These are phyloP conservation scores for Usnea hakonensis DNA, from an alignment of 495 filamentous ascomycete species.

Conservation along the genomic window DNA sequence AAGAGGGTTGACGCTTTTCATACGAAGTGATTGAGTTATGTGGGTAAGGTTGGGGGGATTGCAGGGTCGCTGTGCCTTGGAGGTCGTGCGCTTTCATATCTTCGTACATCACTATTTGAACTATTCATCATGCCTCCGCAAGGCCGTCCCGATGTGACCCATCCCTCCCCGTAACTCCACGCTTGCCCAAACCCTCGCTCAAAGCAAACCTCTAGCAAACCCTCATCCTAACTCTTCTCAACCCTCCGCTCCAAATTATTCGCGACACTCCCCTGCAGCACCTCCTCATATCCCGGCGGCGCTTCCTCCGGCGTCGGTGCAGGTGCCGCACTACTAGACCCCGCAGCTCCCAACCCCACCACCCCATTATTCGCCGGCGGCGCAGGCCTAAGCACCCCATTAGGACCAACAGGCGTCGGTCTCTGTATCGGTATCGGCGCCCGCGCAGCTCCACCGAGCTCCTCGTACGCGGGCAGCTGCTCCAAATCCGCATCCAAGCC, in stretches of 20 bases:
- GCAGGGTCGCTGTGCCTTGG: neutral
- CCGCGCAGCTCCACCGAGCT: conserved; percentile 20
- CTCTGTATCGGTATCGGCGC: conserved; percentile 31
- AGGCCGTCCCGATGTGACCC: neutral
- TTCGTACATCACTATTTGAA: neutral
- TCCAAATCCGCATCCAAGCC: conserved; percentile 61
- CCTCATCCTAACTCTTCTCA: neutral
- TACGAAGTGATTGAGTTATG: neutral
- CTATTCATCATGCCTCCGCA: neutral
- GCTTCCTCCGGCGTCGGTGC: conserved; percentile 59
- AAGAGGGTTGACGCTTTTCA: conserved; percentile 35
- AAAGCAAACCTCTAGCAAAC: neutral
- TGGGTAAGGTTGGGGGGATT: neutral
- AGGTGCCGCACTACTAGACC: neutral
- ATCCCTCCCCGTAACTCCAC: neutral
- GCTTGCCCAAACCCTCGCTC: neutral
- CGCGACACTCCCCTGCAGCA: conserved; percentile 70
- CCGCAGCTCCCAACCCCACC: neutral
- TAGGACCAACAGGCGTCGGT: conserved; percentile 18
- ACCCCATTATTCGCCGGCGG: conserved; percentile 19
- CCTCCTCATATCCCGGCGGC: conserved; percentile 89
- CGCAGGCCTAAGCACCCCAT: conserved; percentile 10
- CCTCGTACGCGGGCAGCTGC: conserved; percentile 71
- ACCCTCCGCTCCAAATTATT: conserved; percentile 42
- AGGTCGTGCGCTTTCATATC: neutral